These are phyloP conservation scores for Aspergillus sp. DNA, from an alignment of 2,329 filamentous ascomycete species.

Conservation along the genomic window DNA sequence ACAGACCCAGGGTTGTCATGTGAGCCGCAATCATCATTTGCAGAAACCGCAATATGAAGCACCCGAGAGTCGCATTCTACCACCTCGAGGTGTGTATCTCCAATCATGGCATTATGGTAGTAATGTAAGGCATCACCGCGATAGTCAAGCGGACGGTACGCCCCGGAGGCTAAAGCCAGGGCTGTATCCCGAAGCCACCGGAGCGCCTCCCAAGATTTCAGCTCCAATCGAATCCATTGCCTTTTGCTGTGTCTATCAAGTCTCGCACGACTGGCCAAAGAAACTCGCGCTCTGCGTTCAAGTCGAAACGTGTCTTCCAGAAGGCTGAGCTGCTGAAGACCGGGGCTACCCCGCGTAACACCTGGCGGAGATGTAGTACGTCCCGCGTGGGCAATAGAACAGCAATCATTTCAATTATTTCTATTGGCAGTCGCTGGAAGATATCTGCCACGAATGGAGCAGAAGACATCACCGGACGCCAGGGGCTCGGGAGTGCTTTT, in stretches of 20 bases:
- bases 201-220: conserved; percentile 7
- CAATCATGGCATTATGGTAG: conserved; percentile 10
- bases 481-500: background rate
- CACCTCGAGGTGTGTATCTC: background rate
- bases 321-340: background rate
- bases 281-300: conserved; percentile 3
- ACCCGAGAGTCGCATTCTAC: background rate
- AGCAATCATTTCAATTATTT: background rate
- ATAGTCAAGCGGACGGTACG: conserved; percentile 8
- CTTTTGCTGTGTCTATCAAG: background rate
- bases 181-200: conserved; percentile 16
- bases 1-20: background rate
- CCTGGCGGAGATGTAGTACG: background rate
- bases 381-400: background rate
- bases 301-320: background rate
- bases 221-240: conserved; percentile 4
- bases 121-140: conserved; percentile 13
- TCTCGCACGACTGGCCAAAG: conserved; percentile 4
- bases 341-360: background rate
- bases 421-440: conserved; percentile 11
- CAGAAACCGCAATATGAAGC: conserved; percentile 6
- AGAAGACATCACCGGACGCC: too few relatives aligned
- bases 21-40: background rate
- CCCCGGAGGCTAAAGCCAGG: background rate
- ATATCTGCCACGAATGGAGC: background rate